These are phyloP conservation scores for Wickerhamiella spandovensis DNA, from an alignment of 805 yeast species.

Conservation along the genomic window DNA sequence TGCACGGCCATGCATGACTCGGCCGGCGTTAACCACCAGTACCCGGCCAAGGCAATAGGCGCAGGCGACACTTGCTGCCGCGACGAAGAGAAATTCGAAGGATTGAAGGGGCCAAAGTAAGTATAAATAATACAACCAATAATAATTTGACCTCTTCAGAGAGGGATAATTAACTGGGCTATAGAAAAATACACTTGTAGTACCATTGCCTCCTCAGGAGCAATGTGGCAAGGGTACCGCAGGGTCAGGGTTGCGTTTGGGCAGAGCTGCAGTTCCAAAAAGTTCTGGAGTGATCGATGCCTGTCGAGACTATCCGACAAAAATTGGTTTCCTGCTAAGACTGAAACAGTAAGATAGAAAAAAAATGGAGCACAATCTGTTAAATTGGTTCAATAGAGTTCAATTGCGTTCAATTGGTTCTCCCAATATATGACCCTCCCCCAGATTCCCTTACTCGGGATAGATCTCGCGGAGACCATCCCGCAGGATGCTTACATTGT, in stretches of 20 bases:
- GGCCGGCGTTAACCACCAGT: background rate
- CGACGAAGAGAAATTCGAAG: too few species aligned
- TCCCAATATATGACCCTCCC: too few species aligned
- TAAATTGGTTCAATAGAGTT: too few species aligned
- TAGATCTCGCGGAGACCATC: constrained; percentile 35
- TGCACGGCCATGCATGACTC: background rate
- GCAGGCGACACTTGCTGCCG: too few species aligned
- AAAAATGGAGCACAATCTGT: too few species aligned
- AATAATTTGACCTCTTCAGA: too few species aligned
- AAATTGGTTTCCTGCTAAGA: too few species aligned
- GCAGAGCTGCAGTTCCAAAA: background rate
- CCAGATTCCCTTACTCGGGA: background rate
- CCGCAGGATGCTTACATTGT: constrained; percentile 72
- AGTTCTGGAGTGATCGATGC: background rate
- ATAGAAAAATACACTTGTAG: too few species aligned
- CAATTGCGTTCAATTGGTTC: too few species aligned
- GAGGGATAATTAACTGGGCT: background rate
- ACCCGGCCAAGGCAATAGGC: background rate
- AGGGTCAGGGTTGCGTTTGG: background rate
- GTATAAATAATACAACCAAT: background rate
- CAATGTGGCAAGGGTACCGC: background rate
- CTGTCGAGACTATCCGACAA: background rate
- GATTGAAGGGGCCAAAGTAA: too few species aligned
- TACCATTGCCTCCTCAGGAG: background rate
- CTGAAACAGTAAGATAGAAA: too few species aligned